These are phyloP conservation scores for Irpex sp. DNA, from an alignment of 1,284 basidiomycete genomes.

Conservation along the genomic window DNA sequence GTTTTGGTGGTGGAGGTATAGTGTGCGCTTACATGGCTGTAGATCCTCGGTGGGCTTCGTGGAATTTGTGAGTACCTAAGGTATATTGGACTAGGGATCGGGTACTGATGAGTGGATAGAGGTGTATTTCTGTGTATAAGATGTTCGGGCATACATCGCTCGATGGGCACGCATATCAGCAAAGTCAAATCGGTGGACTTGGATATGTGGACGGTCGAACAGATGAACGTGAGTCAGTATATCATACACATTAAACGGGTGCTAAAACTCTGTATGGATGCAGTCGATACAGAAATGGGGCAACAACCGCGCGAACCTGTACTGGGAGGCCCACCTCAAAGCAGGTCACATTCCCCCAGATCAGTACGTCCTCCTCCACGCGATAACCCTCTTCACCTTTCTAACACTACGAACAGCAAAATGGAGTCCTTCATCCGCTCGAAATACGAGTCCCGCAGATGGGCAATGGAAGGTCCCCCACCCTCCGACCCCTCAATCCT, in stretches of 20 bases:
- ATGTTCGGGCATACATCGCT: conserved; percentile 97
- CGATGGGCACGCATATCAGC: conserved; percentile 98
- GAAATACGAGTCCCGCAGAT: conserved; percentile 91
- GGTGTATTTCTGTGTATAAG: conserved; percentile 94
- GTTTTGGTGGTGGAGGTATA: background rate
- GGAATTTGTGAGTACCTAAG: conserved; percentile 72
- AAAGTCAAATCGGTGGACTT: conserved; percentile 97
- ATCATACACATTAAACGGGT: background rate
- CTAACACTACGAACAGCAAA: conserved; percentile 53
- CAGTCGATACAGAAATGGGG: conserved; percentile 93
- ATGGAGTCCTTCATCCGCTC: conserved; percentile 97
- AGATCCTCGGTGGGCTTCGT: conserved; percentile 98
- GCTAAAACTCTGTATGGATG: background rate
- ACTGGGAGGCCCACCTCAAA: conserved; percentile 97
- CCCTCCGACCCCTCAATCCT: conserved; percentile 81
- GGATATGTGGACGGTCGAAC: conserved; percentile 96
- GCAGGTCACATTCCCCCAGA: conserved; percentile 91
- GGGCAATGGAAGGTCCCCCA: conserved; percentile 86
- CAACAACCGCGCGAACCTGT: conserved; percentile 85
- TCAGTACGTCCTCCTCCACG: conserved; percentile 55
- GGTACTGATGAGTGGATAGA: conserved; percentile 34
- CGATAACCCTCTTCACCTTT: background rate
- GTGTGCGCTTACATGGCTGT: background rate
- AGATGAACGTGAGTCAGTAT: conserved; percentile 75
- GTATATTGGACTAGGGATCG: background rate